A percentile compares a stretch with the other conserved stretches of the same genome.
These are phyloP conservation scores for Ophiostoma australiae DNA, from an alignment of 2,329 filamentous ascomycete genomes.

Conservation along the genomic window DNA sequence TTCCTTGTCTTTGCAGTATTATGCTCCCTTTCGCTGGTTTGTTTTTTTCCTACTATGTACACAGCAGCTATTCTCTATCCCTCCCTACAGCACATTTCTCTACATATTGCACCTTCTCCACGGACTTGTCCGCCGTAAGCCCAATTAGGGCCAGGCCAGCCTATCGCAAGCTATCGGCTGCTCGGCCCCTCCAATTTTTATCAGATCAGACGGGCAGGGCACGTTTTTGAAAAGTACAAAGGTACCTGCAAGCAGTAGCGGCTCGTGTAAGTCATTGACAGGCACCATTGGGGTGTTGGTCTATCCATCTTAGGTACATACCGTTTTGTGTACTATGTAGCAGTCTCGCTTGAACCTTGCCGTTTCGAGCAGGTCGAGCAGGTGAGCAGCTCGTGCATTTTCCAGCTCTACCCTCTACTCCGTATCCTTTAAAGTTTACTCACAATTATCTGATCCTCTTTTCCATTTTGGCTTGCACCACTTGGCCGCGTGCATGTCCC, in stretches of 20 bases:
- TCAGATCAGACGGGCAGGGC: conserved; percentile 22
- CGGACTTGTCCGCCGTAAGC: conserved; percentile 13
- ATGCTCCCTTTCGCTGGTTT: no score
- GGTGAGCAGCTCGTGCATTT: neutral
- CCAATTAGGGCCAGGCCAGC: conserved; percentile 10
- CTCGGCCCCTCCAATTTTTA: conserved; percentile 16
- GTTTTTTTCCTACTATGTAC: neutral
- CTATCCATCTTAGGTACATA: neutral
- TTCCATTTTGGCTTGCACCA: neutral
- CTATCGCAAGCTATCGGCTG: conserved; percentile 16
- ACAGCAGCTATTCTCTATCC: neutral
- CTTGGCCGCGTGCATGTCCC: neutral
- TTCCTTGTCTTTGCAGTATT: neutral
- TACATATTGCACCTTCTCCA: neutral
- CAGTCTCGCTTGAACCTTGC: neutral
- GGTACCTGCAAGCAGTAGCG: neutral
- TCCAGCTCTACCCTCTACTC: no score
- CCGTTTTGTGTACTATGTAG: neutral
- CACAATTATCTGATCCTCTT: neutral
- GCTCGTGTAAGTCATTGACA: conserved; percentile 8
- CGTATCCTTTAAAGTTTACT: neutral
- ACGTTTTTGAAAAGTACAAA: neutral
- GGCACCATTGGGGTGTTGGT: neutral
- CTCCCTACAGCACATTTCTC: neutral
- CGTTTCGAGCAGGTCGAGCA: neutral